A percentile compares a stretch with the other conserved stretches of the same genome.
Evolutionary conservation across 2,329 filamentous ascomycete species (phyloP).

Genomic region (Colletotrichum sansevieriae): DNA sequence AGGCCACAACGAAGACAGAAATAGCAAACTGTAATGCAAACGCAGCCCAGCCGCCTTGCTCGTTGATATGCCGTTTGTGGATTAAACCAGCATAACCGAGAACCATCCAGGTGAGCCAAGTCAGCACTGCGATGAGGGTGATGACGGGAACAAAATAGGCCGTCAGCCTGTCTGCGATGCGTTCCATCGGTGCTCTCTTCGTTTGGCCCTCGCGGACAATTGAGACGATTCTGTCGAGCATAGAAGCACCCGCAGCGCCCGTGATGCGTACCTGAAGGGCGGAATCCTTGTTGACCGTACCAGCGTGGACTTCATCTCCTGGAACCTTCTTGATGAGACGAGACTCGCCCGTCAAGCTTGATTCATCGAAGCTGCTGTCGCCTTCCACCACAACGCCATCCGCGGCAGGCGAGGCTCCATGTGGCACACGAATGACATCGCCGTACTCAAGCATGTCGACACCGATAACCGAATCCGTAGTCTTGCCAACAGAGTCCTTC

Average conservation of each 20-base stretch:
- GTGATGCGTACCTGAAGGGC: conserved; percentile 74
- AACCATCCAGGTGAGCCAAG: conserved; percentile 79
- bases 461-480: conserved; percentile 57
- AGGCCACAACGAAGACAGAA: conserved; percentile 88
- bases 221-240: conserved; percentile 84
- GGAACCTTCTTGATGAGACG: conserved; percentile 72
- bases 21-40: conserved; percentile 88
- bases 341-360: conserved; percentile 87
- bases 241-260: conserved; percentile 75
- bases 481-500: conserved; percentile 52
- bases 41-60: conserved; percentile 74
- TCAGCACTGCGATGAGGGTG: conserved; percentile 75
- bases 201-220: conserved; percentile 84
- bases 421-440: conserved; percentile 79
- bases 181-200: conserved; percentile 80
- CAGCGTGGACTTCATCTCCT: conserved; percentile 77
- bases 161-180: conserved; percentile 79
- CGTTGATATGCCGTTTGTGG: conserved; percentile 67
- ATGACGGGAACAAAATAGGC: conserved; percentile 83
- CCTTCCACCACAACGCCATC: conserved; percentile 78
- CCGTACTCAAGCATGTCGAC: conserved; percentile 82
- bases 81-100: conserved; percentile 72
- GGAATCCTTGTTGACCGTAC: conserved; percentile 79
- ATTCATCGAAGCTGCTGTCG: conserved; percentile 84
- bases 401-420: conserved; percentile 86